These are phyloP conservation scores for Cichorium intybus DNA, from an alignment of 140 eudicot species.

Conservation along the genomic window DNA sequence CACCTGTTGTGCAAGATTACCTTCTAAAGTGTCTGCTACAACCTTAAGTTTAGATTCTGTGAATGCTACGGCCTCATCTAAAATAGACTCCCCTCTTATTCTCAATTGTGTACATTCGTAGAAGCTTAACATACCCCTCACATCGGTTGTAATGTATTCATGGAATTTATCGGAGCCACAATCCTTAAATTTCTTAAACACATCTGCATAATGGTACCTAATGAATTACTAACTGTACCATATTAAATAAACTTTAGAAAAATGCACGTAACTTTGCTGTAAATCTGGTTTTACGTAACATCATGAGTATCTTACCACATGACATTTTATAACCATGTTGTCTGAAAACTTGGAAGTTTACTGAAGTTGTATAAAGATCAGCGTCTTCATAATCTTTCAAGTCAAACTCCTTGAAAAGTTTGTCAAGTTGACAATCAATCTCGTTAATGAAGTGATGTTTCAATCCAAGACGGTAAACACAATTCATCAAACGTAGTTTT, in stretches of 20 bases:
- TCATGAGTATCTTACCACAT: background rate
- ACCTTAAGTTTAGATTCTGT: background rate
- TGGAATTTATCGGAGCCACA: background rate
- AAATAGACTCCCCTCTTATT: conserved; percentile 14
- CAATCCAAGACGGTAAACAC: background rate
- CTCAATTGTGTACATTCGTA: conserved; percentile 24
- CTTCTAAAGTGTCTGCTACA: background rate
- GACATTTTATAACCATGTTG: conserved; percentile 18
- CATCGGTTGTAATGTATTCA: background rate
- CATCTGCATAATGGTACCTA: no score
- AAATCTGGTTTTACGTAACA: no score
- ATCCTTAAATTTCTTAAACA: no score
- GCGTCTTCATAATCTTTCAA: background rate
- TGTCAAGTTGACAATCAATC: background rate
- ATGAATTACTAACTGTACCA: no score
- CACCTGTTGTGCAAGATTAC: conserved; percentile 1
- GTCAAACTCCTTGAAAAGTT: background rate
- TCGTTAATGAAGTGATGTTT: background rate
- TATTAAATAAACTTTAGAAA: no score
- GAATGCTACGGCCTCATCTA: no score
- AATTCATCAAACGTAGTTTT: background rate
- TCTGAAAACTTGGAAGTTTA: conserved; percentile 20
- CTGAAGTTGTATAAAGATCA: conserved; percentile 1
- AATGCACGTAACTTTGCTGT: no score
- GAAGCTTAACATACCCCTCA: conserved; percentile 22